phyloP scores from a whole-genome alignment of 352 stramenopile species.

The Globisporangium heterothallicum region DNA sequence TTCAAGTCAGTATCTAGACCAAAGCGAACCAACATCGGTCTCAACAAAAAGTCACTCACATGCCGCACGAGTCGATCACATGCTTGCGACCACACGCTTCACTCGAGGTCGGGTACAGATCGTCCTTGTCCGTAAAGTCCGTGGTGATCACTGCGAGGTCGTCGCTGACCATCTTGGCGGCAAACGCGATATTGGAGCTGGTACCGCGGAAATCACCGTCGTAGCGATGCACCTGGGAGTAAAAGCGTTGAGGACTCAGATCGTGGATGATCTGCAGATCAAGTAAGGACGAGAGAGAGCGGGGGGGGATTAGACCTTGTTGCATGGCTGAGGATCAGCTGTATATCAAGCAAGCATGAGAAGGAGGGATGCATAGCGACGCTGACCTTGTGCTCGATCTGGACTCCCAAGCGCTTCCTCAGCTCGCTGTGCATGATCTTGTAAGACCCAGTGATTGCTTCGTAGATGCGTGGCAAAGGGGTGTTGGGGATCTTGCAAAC shows the following conservation, averaged over 20 bases:
- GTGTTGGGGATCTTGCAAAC: constrained; percentile 42
- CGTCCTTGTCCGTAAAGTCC: constrained; percentile 48
- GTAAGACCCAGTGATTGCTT: constrained; percentile 14
- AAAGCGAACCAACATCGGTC: background rate
- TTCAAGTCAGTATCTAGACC: background rate
- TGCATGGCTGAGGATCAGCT: background rate
- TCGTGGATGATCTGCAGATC: constrained; percentile 31
- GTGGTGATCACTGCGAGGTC: constrained; percentile 33
- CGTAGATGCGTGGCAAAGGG: constrained; percentile 28
- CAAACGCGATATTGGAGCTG: constrained; percentile 28
- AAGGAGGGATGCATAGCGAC: too few species aligned
- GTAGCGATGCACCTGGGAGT: constrained; percentile 30
- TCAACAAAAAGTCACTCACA: constrained; percentile 11
- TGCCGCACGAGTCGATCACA: constrained; percentile 16
- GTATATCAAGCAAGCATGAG: too few species aligned
- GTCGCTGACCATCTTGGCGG: constrained; percentile 29
- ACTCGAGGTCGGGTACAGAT: constrained; percentile 18
- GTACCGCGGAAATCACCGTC: constrained; percentile 38
- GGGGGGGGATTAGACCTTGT: too few species aligned
- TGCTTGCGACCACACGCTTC: constrained; percentile 4
- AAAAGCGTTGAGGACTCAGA: constrained; percentile 25
- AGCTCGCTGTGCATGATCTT: background rate
- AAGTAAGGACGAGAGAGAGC: too few species aligned
- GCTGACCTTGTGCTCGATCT: too few species aligned
- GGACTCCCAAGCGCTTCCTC: too few species aligned